These are phyloP conservation scores for Somion occarium DNA, from an alignment of 1,284 basidiomycete species.

Conservation along the genomic window DNA sequence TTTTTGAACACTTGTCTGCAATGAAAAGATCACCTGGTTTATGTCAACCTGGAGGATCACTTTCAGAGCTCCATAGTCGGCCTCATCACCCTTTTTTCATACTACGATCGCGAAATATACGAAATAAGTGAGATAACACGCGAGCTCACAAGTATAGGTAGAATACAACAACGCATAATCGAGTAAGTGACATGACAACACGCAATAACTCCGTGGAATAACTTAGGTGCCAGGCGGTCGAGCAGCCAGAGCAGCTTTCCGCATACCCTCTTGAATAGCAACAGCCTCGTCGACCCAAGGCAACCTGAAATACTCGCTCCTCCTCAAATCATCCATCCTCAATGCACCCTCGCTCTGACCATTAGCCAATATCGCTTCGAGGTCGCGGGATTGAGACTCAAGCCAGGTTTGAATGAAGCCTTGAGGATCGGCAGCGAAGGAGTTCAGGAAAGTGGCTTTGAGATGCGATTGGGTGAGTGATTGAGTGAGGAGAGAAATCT, in stretches of 20 bases:
- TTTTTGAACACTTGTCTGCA: too few relatives aligned
- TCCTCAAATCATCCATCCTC: slow-evolving; percentile 80
- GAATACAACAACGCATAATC: too few relatives aligned
- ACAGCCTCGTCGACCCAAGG: slow-evolving; percentile 83
- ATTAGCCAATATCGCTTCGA: slow-evolving; percentile 87
- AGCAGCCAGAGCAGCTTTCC: slow-evolving; percentile 31
- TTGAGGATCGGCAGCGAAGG: slow-evolving; percentile 78
- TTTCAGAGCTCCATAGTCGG: too few relatives aligned
- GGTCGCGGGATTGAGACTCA: slow-evolving; percentile 85
- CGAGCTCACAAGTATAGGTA: too few relatives aligned
- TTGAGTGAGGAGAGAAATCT: slow-evolving; percentile 78
- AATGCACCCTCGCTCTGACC: slow-evolving; percentile 80
- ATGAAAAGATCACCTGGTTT: too few relatives aligned
- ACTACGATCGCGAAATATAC: too few relatives aligned
- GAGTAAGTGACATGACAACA: too few relatives aligned
- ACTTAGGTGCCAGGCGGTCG: not conserved
- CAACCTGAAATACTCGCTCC: slow-evolving; percentile 86
- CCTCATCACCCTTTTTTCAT: too few relatives aligned
- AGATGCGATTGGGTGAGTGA: slow-evolving; percentile 82
- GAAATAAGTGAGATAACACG: too few relatives aligned
- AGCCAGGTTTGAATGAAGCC: slow-evolving; percentile 88
- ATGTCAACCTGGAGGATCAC: too few relatives aligned
- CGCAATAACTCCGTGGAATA: too few relatives aligned
- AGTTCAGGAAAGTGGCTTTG: slow-evolving; percentile 82
- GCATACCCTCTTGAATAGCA: slow-evolving; percentile 50